Evolutionary conservation across 352 stramenopile species (phyloP).

Genomic region (Globisporangium iwayamae): DNA sequence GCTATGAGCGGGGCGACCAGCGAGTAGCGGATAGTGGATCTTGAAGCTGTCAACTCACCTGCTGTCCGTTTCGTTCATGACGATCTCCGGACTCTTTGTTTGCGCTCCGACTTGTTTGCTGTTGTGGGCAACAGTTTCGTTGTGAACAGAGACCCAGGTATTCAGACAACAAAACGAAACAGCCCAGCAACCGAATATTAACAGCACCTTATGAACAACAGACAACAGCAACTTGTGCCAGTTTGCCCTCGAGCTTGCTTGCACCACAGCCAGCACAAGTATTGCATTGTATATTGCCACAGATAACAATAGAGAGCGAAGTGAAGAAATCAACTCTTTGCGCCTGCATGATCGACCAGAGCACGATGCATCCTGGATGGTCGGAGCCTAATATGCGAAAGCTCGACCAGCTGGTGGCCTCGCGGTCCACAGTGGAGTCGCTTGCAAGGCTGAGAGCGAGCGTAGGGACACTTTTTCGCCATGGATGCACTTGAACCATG

Average conservation of each 20-base stretch:
- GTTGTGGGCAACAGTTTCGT: too few relatives aligned
- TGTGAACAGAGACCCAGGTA: background rate
- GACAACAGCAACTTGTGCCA: background rate
- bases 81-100: background rate
- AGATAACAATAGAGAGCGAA: background rate
- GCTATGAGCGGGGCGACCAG: background rate
- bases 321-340: background rate
- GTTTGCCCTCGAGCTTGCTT: background rate
- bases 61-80: conserved; percentile 3
- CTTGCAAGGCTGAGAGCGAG: background rate
- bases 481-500: background rate
- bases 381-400: background rate
- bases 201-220: background rate
- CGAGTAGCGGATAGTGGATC: background rate
- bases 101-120: background rate
- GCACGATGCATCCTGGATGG: too few relatives aligned
- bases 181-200: background rate
- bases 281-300: background rate
- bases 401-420: background rate
- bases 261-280: background rate
- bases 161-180: background rate
- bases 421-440: background rate
- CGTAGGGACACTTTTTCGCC: conserved; percentile 6
- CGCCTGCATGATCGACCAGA: background rate
- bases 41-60: conserved; percentile 8